phyloP scores from a whole-genome alignment of 805 yeast species.

The Candida krabiensis region DNA sequence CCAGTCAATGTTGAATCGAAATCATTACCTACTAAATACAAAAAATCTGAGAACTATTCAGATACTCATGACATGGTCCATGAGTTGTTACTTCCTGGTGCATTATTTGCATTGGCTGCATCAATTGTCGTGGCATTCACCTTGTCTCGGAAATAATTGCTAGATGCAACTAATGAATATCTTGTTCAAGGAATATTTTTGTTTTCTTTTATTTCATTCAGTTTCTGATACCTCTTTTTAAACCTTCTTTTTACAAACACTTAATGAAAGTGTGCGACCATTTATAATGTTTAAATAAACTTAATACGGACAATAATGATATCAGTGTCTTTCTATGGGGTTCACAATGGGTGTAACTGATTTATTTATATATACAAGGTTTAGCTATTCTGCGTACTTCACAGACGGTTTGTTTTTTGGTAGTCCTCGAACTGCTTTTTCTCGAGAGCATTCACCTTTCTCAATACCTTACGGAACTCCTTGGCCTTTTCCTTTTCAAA shows the following conservation, averaged over 20 bases:
- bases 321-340: no score
- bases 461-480: conserved; percentile 46
- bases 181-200: conserved; percentile 2
- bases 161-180: conserved; percentile 1
- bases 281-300: neutral
- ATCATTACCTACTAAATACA: conserved; percentile 1
- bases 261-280: neutral
- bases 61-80: conserved; percentile 41
- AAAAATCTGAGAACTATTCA: conserved; percentile 4
- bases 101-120: conserved; percentile 57
- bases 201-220: no score
- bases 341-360: no score
- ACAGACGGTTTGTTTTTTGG: conserved; percentile 10
- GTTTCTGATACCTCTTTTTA: no score
- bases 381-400: neutral
- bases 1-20: conserved; percentile 21
- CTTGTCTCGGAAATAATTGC: conserved; percentile 41
- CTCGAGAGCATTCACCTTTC: conserved; percentile 31
- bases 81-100: conserved; percentile 63
- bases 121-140: conserved; percentile 57
- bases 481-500: conserved; percentile 44
- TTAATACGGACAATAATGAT: conserved; percentile 6
- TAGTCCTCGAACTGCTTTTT: conserved; percentile 18
- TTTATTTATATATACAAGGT: conserved; percentile 17
- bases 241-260: no score